Conservation (phyloP, 2,329 filamentous ascomycete species). For the Cordyceps fumosorosea region DNA sequence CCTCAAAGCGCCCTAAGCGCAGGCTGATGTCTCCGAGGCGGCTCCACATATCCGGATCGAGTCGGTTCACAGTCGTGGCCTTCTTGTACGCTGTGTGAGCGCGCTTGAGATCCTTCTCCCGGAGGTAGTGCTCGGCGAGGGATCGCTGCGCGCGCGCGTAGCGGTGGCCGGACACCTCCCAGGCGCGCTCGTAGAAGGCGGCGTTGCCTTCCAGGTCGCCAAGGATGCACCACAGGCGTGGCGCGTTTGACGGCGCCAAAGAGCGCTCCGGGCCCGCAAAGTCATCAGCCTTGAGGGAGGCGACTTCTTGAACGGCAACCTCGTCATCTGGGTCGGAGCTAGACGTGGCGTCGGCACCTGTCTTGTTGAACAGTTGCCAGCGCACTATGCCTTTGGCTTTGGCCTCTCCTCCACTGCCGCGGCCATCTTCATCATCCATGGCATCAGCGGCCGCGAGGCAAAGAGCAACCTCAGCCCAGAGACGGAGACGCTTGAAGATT, state of each 20-base stretch:
- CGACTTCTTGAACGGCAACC: constrained; percentile 44
- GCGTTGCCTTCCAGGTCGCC: constrained; percentile 79
- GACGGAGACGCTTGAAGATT: constrained; percentile 86
- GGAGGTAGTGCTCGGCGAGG: constrained; percentile 71
- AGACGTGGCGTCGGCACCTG: constrained; percentile 26
- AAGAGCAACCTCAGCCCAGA: constrained; percentile 92
- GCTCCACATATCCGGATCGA: constrained; percentile 83
- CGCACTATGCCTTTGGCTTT: constrained; percentile 74
- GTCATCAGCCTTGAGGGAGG: constrained; percentile 45
- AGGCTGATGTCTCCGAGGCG: constrained; percentile 83
- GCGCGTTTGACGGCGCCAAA: constrained; percentile 72
- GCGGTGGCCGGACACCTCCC: constrained; percentile 73
- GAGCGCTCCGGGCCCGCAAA: constrained; percentile 57
- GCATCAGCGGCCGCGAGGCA: constrained; percentile 64
- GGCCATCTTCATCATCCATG: constrained; percentile 50
- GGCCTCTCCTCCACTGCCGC: constrained; percentile 59
- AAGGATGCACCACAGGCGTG: constrained; percentile 85
- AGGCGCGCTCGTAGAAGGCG: constrained; percentile 74
- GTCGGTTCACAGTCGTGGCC: constrained; percentile 70
- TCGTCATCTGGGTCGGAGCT: constrained; percentile 42
- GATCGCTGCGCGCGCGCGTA: constrained; percentile 86
- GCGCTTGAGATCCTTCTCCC: constrained; percentile 56
- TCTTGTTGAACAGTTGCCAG: constrained; percentile 69
- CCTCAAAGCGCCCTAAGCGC: constrained; percentile 67
- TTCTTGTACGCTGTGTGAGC: constrained; percentile 73